Base-by-base conservation (phyloP, 2,329 filamentous ascomycete genomes). In the Leptographium lundbergii region DNA sequence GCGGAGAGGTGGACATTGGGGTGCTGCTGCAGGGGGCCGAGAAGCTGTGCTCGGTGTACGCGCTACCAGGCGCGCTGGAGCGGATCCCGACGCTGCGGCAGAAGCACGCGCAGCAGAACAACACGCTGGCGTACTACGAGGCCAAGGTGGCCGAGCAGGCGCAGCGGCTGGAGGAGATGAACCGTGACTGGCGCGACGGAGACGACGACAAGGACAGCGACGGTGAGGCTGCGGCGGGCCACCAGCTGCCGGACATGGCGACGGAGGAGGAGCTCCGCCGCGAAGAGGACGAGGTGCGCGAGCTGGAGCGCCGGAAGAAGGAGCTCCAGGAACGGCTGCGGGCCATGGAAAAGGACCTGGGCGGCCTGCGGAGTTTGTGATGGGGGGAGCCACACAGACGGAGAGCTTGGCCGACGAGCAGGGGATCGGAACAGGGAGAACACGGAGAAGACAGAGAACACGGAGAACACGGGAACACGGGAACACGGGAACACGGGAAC, bases 1-100 rank as follows among this genome's bases (percentile, higher is more conserved):
- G n/a, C n/a, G n/a, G n/a, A 63, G 86, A 95, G 27, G 79, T 96
- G 2, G 89, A 97, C 70, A 85, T 97, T 3, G 89, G 95, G 67
- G 79, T 95, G 1, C 74, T 99, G 34, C 78, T 99, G 25, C 79
- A 82, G 57, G 91, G 92, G 0, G 92, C 91, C 0, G 91, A 96
- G 76, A 96, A 91, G 76, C 80, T 97, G 34, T 91, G 91, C 65
- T 81, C 81, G 52, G 91, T 96, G 32, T 97, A 96, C 69, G 87
- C 89, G 39, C 80, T 95, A 32, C 81, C 87, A 0, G 91, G 91
- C 5, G 89, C 89, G 5, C 71, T 80, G 19, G 89, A 95, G 67
- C 81, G 85, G 62, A 95, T 97, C 64, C 76, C 83, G 0, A 77
- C 78, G 48, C 77, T 96, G 67, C 80, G 91, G 61, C 80, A 81